These are phyloP conservation scores for Eucalyptus cloeziana DNA, from an alignment of 345 rosid genomes.

Conservation along the genomic window DNA sequence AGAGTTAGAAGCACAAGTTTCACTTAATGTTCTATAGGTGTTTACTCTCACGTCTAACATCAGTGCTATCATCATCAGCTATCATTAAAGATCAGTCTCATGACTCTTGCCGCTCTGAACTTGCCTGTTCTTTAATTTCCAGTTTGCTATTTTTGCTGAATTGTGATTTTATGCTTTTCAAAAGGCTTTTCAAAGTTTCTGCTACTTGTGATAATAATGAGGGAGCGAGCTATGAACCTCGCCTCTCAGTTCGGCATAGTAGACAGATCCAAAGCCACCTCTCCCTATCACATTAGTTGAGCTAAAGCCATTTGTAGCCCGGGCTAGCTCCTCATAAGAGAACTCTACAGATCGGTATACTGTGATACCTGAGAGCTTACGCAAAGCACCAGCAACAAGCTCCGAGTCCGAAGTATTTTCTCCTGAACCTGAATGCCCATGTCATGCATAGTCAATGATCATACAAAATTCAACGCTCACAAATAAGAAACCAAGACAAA, in stretches of 20 bases:
- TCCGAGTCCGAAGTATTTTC: neutral
- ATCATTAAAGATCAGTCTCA: neutral
- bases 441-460: neutral
- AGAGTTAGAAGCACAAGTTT: neutral
- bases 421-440: neutral
- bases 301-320: slow-evolving; percentile 20
- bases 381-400: neutral
- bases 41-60: neutral
- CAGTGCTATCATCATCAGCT: neutral
- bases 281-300: slow-evolving; percentile 13
- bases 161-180: neutral
- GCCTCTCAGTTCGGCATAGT: slow-evolving; percentile 27
- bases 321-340: slow-evolving; percentile 14
- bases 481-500: neutral
- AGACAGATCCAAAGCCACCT: slow-evolving; percentile 27
- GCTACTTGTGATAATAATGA: neutral
- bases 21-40: neutral
- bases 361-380: slow-evolving; percentile 4
- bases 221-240: slow-evolving; percentile 4
- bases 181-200: neutral
- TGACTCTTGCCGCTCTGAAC: neutral
- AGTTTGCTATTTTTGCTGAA: neutral
- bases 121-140: neutral
- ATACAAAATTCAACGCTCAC: neutral
- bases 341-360: slow-evolving; percentile 15